Evolutionary conservation across 2,329 filamentous ascomycete genomes (phyloP).

Genomic region (Alternaria ventricosa): DNA sequence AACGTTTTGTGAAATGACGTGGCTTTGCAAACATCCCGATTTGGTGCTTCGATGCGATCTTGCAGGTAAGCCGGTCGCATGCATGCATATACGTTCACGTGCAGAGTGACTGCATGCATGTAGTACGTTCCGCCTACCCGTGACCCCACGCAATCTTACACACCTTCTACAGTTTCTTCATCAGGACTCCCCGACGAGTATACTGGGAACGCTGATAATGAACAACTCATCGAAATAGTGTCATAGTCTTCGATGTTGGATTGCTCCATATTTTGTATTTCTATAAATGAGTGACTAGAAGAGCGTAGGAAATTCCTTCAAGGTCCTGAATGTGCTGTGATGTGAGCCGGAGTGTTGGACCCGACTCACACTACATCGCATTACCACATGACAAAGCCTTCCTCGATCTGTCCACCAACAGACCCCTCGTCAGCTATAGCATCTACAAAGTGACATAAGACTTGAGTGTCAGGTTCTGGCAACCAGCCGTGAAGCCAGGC

Average conservation of each 20-base stretch:
- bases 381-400: not conserved
- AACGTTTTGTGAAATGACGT: not conserved
- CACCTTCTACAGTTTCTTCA: not conserved
- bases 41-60: not conserved
- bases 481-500: constrained; percentile 4
- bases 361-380: not conserved
- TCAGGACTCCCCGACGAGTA: not conserved
- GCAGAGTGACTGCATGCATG: not conserved
- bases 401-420: not conserved
- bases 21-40: not conserved
- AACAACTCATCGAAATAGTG: no score
- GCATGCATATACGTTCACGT: not conserved
- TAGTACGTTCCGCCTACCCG: not conserved
- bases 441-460: constrained; percentile 12
- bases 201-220: not conserved
- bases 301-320: not conserved
- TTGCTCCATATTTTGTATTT: not conserved
- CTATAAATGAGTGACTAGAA: not conserved
- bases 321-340: not conserved
- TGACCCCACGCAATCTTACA: not conserved
- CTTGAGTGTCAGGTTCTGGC: constrained; percentile 6
- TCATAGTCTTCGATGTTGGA: not conserved
- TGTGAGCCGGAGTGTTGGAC: constrained; percentile 5
- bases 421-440: not conserved
- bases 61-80: not conserved